Evolutionary conservation across 495 filamentous ascomycete species (phyloP).

Genomic region (Evernia prunastri): DNA sequence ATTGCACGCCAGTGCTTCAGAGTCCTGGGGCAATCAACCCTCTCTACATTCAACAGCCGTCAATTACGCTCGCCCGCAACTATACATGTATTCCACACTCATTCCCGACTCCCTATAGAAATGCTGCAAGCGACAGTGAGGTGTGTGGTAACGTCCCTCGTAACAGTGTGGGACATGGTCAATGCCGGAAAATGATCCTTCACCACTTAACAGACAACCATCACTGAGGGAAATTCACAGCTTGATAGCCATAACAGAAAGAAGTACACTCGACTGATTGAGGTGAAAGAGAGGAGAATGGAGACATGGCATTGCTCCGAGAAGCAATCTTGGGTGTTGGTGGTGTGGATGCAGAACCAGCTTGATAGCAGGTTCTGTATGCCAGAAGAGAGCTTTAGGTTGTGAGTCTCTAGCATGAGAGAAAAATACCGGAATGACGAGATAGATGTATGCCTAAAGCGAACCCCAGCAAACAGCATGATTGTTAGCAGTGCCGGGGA

Average conservation of each 20-base stretch:
- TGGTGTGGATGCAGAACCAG: not conserved
- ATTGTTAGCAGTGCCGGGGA: constrained; percentile 7
- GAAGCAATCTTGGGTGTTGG: no score
- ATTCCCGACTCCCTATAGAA: not conserved
- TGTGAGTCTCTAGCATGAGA: not conserved
- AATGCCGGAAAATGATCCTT: not conserved
- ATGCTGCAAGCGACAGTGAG: not conserved
- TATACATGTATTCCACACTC: not conserved
- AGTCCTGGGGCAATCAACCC: not conserved
- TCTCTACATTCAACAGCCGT: not conserved
- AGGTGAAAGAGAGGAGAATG: not conserved
- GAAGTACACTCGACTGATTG: not conserved
- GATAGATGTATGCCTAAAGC: constrained; percentile 7
- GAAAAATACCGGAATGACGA: not conserved
- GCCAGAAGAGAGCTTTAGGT: not conserved
- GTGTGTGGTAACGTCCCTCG: no score
- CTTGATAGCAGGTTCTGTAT: not conserved
- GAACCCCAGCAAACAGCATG: constrained; percentile 10
- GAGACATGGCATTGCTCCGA: not conserved
- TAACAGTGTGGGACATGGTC: not conserved
- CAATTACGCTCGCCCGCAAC: not conserved
- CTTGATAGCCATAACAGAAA: not conserved
- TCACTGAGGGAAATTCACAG: not conserved
- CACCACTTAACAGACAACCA: not conserved
- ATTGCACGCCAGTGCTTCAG: not conserved